Evolutionary conservation across 805 yeast species (phyloP).

Genomic region (Ogataea degrootiae): DNA sequence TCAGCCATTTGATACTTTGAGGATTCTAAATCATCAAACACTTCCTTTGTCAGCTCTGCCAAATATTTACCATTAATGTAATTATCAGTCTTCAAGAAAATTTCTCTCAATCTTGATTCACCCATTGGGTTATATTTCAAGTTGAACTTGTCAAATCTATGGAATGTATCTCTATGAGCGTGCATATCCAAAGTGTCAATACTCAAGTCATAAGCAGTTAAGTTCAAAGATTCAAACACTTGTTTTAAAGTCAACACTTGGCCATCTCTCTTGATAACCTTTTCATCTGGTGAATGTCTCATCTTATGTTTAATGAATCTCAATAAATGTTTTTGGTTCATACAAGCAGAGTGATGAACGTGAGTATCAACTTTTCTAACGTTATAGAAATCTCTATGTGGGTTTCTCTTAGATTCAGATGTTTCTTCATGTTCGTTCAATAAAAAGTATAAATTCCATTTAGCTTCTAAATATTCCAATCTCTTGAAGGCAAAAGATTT

Average conservation of each 20-base stretch:
- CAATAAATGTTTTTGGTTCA: slow-evolving; percentile 95
- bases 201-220: slow-evolving; percentile 91
- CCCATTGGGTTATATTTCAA: slow-evolving; percentile 97
- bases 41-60: slow-evolving; percentile 93
- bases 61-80: slow-evolving; percentile 82
- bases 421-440: slow-evolving; percentile 92
- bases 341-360: slow-evolving; percentile 98
- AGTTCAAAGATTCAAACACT: slow-evolving; percentile 84
- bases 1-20: slow-evolving; percentile 98
- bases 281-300: slow-evolving; percentile 79
- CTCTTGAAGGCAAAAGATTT: slow-evolving; percentile 95
- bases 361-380: slow-evolving; percentile 97
- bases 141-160: slow-evolving; percentile 95
- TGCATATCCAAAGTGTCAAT: slow-evolving; percentile 99
- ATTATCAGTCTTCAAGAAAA: slow-evolving; percentile 92
- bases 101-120: slow-evolving; percentile 94
- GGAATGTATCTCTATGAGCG: slow-evolving; percentile 97
- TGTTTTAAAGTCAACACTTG: slow-evolving; percentile 78
- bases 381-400: slow-evolving; percentile 96
- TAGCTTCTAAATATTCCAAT: slow-evolving; percentile 89
- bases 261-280: slow-evolving; percentile 91
- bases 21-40: slow-evolving; percentile 87
- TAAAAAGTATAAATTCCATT: slow-evolving; percentile 87
- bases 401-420: slow-evolving; percentile 83
- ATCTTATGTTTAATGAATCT: slow-evolving; percentile 93